Percentiles rank a stretch among this genome's conserved stretches.
These are phyloP conservation scores for Lyophyllum semitale DNA, from an alignment of 768 basidiomycete species.

Conservation along the genomic window DNA sequence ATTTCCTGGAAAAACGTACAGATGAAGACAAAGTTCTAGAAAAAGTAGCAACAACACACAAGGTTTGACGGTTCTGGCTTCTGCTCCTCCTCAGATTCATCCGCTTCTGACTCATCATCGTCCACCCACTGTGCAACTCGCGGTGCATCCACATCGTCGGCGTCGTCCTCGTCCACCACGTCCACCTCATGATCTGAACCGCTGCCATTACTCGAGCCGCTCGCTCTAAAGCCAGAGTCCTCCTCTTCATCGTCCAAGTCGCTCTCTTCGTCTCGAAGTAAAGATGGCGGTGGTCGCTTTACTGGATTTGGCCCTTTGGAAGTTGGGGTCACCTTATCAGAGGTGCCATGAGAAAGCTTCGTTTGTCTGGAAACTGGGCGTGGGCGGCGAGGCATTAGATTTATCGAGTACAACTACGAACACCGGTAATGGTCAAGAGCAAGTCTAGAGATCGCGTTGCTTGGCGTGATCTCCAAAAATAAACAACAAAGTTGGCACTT, in stretches of 20 bases:
- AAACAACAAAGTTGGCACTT: not conserved
- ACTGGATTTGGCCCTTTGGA: conserved; percentile 13
- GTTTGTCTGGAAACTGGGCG: conserved; percentile 32
- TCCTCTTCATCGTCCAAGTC: conserved; percentile 4
- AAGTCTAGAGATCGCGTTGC: not conserved
- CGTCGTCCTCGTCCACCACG: conserved; percentile 23
- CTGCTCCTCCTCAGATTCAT: conserved; percentile 31
- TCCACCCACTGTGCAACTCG: conserved; percentile 66
- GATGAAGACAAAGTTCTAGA: not conserved
- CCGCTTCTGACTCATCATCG: conserved; percentile 43
- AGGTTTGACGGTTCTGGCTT: conserved; percentile 30
- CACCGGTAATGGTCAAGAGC: no score
- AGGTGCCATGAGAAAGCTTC: conserved; percentile 1
- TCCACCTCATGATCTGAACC: conserved; percentile 20
- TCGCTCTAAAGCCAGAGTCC: conserved; percentile 7
- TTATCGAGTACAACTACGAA: no score
- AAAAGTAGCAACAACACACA: conserved; percentile 21
- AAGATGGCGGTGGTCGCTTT: conserved; percentile 10
- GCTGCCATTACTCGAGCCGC: conserved; percentile 20
- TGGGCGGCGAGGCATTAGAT: conserved; percentile 38
- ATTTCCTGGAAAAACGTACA: not conserved
- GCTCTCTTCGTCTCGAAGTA: not conserved
- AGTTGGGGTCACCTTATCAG: not conserved
- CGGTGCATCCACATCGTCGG: conserved; percentile 52
- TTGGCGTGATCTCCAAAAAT: not conserved